These are phyloP conservation scores for Pseudocercospora vitis DNA, from an alignment of 2,329 filamentous ascomycete genomes.

Conservation along the genomic window DNA sequence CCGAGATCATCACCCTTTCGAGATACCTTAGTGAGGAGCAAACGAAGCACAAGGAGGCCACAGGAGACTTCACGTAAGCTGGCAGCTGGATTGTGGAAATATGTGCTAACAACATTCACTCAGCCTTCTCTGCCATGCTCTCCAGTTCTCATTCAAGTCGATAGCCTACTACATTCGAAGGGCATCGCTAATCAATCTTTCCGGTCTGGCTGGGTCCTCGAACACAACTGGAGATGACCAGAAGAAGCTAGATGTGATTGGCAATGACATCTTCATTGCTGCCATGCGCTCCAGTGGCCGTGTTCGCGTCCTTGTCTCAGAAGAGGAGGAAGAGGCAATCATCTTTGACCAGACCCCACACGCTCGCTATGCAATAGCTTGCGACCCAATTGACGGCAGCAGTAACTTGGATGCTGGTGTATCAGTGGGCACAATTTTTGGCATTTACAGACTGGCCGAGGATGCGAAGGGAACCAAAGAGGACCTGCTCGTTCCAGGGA, in stretches of 20 bases:
- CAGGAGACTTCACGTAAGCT: slow-evolving; percentile 94
- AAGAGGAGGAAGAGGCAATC: slow-evolving; percentile 93
- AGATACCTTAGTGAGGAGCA: slow-evolving; percentile 97
- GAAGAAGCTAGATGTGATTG: slow-evolving; percentile 99
- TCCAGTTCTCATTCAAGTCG: slow-evolving; percentile 99
- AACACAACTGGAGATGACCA: slow-evolving; percentile 97
- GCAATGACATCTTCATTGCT: slow-evolving; percentile 95
- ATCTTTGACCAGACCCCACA: slow-evolving; percentile 73
- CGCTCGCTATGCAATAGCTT: slow-evolving; percentile 89
- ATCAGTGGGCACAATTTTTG: slow-evolving; percentile 96
- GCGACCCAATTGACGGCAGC: slow-evolving; percentile 96
- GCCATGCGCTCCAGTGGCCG: slow-evolving; percentile 92
- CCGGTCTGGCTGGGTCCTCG: slow-evolving; percentile 87
- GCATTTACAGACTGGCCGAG: slow-evolving; percentile 83
- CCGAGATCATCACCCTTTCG: slow-evolving; percentile 91
- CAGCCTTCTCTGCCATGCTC: slow-evolving; percentile 91
- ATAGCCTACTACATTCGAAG: slow-evolving; percentile 99
- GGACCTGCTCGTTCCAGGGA: slow-evolving; percentile 85
- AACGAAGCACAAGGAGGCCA: slow-evolving; percentile 86
- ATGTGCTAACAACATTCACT: slow-evolving; percentile 22
- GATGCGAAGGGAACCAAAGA: slow-evolving; percentile 72
- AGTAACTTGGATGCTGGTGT: slow-evolving; percentile 98
- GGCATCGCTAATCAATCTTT: slow-evolving; percentile 83
- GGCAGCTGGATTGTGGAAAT: neutral
- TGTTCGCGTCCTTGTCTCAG: slow-evolving; percentile 89